phyloP scores from a whole-genome alignment of 108 stramenopile species.

The Nitzschia inconspicua region DNA sequence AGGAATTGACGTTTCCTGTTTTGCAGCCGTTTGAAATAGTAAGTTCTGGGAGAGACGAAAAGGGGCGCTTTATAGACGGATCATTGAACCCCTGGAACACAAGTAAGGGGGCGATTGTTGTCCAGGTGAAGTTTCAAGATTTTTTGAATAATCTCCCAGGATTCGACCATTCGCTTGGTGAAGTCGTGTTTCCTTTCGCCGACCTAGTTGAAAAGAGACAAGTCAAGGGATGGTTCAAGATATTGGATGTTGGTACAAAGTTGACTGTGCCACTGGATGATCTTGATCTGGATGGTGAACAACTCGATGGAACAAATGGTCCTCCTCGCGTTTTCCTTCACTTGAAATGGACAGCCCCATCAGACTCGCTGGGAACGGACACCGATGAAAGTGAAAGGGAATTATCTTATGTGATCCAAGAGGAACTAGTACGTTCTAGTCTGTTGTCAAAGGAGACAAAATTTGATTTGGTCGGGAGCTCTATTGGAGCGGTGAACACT shows the following conservation, averaged over 20 bases:
- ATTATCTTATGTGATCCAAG: conserved; percentile 41
- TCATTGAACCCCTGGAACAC: conserved; percentile 48
- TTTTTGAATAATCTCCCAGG: conserved; percentile 53
- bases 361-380: background rate
- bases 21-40: conserved; percentile 70
- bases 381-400: conserved; percentile 20
- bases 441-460: conserved; percentile 35
- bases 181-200: conserved; percentile 71
- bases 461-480: conserved; percentile 66
- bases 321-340: conserved; percentile 13
- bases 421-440: conserved; percentile 59
- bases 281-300: conserved; percentile 1
- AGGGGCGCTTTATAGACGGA: background rate
- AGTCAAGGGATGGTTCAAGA: conserved; percentile 74
- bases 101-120: conserved; percentile 60
- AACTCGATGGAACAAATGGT: background rate
- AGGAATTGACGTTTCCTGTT: conserved; percentile 50
- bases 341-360: conserved; percentile 22
- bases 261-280: background rate
- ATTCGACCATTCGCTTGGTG: conserved; percentile 69
- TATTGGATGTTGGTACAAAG: conserved; percentile 50
- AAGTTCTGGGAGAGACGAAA: conserved; percentile 38
- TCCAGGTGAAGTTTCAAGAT: conserved; percentile 67
- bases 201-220: conserved; percentile 45
- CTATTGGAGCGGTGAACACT: conserved; percentile 72